Evolutionary conservation across 768 basidiomycete genomes (phyloP).

Genomic region (Calocybe cyanea): DNA sequence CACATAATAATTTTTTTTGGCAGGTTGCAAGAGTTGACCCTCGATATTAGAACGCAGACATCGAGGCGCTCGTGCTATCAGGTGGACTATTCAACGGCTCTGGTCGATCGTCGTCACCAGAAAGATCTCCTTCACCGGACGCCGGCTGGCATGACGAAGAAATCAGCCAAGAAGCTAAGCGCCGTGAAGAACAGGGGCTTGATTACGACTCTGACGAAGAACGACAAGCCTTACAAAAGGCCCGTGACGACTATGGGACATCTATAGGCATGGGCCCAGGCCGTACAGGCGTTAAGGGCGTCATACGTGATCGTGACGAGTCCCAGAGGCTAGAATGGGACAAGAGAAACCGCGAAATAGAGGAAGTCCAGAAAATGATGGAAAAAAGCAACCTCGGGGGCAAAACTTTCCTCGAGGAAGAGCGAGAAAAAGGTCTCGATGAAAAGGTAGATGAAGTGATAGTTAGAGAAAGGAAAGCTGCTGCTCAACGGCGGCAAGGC

Average conservation of each 20-base stretch:
- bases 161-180: conserved; percentile 32
- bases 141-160: conserved; percentile 55
- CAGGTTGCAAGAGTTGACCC: too few species aligned
- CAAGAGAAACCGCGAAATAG: conserved; percentile 47
- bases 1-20: too few species aligned
- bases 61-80: conserved; percentile 37
- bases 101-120: conserved; percentile 58
- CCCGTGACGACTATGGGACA: conserved; percentile 34
- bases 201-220: conserved; percentile 42
- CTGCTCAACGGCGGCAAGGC: conserved; percentile 31
- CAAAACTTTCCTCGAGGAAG: conserved; percentile 77
- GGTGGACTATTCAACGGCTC: conserved; percentile 66
- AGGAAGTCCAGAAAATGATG: conserved; percentile 52
- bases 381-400: conserved; percentile 64
- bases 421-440: conserved; percentile 47
- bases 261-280: conserved; percentile 85
- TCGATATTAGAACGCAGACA: conserved; percentile 19
- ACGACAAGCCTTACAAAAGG: conserved; percentile 30
- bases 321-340: conserved; percentile 54
- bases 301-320: conserved; percentile 78
- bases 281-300: conserved; percentile 85
- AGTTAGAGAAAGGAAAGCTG: conserved; percentile 36
- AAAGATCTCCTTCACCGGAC: conserved; percentile 58
- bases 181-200: conserved; percentile 31
- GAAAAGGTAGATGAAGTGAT: conserved; percentile 47